A percentile compares a stretch with the other conserved stretches of the same genome.
These are phyloP conservation scores for Trametes polyzona DNA, from an alignment of 1,284 basidiomycete genomes.

Conservation along the genomic window DNA sequence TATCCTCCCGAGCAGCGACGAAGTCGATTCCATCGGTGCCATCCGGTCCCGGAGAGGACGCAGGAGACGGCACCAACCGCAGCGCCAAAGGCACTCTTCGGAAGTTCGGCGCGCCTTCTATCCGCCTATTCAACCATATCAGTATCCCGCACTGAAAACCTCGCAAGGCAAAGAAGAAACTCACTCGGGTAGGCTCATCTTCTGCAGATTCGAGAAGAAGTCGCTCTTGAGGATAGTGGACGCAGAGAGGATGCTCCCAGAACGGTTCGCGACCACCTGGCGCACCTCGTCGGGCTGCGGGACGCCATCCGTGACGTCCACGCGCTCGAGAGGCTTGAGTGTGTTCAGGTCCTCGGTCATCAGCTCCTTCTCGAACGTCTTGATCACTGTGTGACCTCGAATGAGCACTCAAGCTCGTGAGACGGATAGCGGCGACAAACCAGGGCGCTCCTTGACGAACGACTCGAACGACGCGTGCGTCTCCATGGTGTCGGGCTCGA, in stretches of 20 bases:
- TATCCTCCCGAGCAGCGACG: slow-evolving; percentile 47
- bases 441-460: slow-evolving; percentile 83
- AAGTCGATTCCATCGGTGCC: slow-evolving; percentile 39
- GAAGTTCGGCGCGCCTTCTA: slow-evolving; percentile 94
- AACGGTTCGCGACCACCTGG: slow-evolving; percentile 82
- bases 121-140: slow-evolving; percentile 62
- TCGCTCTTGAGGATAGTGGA: slow-evolving; percentile 97
- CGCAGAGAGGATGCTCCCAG: slow-evolving; percentile 87
- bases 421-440: slow-evolving; percentile 41
- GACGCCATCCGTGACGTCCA: slow-evolving; percentile 73
- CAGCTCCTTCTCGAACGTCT: slow-evolving; percentile 94
- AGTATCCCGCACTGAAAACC: neutral
- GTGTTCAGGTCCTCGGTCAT: slow-evolving; percentile 79
- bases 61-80: slow-evolving; percentile 40
- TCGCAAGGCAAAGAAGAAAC: slow-evolving; percentile 27
- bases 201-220: slow-evolving; percentile 94
- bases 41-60: slow-evolving; percentile 33
- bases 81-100: slow-evolving; percentile 75
- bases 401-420: neutral
- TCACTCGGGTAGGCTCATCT: slow-evolving; percentile 92
- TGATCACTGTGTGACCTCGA: slow-evolving; percentile 82
- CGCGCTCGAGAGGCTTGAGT: slow-evolving; percentile 84
- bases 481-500: slow-evolving; percentile 78
- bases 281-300: slow-evolving; percentile 90
- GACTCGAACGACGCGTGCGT: slow-evolving; percentile 80